A percentile compares a stretch with the other conserved stretches of the same genome.
These are phyloP conservation scores for Clavariopsis aquatica DNA, from an alignment of 495 filamentous ascomycete species.

Conservation along the genomic window DNA sequence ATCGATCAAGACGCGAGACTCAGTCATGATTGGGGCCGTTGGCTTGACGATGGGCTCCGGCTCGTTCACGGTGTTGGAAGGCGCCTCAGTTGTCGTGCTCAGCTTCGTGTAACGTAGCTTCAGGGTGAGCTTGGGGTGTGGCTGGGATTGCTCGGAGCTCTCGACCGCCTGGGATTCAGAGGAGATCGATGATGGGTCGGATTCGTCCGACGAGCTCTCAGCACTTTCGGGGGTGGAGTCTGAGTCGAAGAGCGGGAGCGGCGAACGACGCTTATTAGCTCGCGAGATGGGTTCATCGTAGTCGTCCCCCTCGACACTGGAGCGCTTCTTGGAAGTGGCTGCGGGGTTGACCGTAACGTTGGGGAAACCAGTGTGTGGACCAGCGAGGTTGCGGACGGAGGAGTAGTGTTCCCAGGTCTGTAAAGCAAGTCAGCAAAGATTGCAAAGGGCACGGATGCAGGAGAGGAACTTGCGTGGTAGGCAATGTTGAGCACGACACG, in stretches of 20 bases:
- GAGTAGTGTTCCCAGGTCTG: constrained; percentile 74
- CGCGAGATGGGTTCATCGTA: constrained; percentile 13
- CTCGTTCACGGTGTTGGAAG: background rate
- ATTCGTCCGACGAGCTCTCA: constrained; percentile 31
- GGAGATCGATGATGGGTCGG: constrained; percentile 1
- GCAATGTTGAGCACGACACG: constrained; percentile 59
- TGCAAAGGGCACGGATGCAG: background rate
- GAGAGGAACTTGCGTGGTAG: constrained; percentile 61
- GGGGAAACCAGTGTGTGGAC: constrained; percentile 60
- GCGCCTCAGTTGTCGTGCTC: constrained; percentile 2
- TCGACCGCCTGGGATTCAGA: background rate
- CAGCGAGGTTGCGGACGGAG: constrained; percentile 64
- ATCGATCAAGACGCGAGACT: background rate
- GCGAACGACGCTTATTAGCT: constrained; percentile 24
- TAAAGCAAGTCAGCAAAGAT: background rate
- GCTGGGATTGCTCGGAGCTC: background rate
- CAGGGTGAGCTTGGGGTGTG: constrained; percentile 11
- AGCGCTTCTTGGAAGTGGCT: constrained; percentile 34
- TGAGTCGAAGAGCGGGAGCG: constrained; percentile 20
- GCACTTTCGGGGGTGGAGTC: constrained; percentile 20
- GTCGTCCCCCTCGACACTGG: constrained; percentile 26
- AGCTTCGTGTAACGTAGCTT: constrained; percentile 15
- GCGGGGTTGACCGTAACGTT: constrained; percentile 41
- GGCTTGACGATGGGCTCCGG: background rate
- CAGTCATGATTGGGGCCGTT: background rate